Percentiles rank a stretch among this genome's conserved stretches.
These are phyloP conservation scores for Immersiporthe knoxdaviesiana DNA, from an alignment of 2,329 filamentous ascomycete species.

Conservation along the genomic window DNA sequence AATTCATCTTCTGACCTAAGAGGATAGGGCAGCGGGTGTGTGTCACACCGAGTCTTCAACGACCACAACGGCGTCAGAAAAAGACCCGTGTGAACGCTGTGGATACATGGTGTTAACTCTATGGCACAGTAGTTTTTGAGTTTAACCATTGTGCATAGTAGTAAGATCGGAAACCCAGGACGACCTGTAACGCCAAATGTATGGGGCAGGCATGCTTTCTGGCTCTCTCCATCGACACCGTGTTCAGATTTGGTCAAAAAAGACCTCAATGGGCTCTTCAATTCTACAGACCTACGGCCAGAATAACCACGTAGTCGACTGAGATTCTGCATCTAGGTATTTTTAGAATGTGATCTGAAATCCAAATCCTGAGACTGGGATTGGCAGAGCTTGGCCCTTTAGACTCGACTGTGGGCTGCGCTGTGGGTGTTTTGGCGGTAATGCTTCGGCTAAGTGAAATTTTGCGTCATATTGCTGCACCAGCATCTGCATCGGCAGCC, in stretches of 20 bases:
- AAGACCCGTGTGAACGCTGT: background rate
- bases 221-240: background rate
- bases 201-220: constrained; percentile 6
- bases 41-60: background rate
- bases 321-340: background rate
- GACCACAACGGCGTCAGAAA: background rate
- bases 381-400: background rate
- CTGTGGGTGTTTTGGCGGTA: background rate
- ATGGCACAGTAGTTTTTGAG: background rate
- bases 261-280: background rate
- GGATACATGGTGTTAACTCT: background rate
- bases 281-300: background rate
- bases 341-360: constrained; percentile 1
- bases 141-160: background rate
- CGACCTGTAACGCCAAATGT: constrained; percentile 25
- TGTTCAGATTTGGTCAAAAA: background rate
- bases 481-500: constrained; percentile 8
- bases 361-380: background rate
- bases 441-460: constrained; percentile 9
- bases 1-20: background rate
- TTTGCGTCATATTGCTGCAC: constrained; percentile 21
- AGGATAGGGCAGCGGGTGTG: background rate
- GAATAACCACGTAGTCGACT: background rate
- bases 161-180: background rate
- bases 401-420: background rate